Evolutionary conservation across 2,329 filamentous ascomycete species (phyloP).

Genomic region (Fusarium anguioides): DNA sequence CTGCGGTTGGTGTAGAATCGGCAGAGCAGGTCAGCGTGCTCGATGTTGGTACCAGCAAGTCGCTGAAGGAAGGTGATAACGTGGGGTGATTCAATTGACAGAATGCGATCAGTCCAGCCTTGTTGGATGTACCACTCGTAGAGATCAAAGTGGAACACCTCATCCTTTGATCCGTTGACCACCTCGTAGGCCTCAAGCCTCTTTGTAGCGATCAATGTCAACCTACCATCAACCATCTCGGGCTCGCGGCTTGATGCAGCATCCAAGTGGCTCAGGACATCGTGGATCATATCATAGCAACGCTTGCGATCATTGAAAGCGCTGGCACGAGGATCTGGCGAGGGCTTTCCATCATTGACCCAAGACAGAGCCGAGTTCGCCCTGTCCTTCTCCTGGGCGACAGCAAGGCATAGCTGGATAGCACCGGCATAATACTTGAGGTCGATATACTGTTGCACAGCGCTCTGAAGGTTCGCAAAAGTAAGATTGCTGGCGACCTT

Average conservation of each 20-base stretch:
- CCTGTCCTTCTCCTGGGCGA: conserved; percentile 86
- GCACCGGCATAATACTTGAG: conserved; percentile 94
- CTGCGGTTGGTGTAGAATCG: conserved; percentile 88
- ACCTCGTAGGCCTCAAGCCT: conserved; percentile 89
- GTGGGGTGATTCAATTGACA: conserved; percentile 85
- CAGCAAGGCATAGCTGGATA: conserved; percentile 85
- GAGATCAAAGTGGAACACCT: conserved; percentile 95
- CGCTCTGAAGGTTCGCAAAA: conserved; percentile 80
- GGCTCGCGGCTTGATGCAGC: conserved; percentile 74
- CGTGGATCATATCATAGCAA: conserved; percentile 90
- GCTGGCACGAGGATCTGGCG: conserved; percentile 73
- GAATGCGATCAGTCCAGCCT: conserved; percentile 85
- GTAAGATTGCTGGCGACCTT: conserved; percentile 87
- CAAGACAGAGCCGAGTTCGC: conserved; percentile 87
- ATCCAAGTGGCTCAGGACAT: conserved; percentile 83
- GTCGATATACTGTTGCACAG: conserved; percentile 80
- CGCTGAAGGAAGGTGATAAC: conserved; percentile 87
- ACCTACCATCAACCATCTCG: conserved; percentile 80
- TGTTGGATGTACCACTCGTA: conserved; percentile 97
- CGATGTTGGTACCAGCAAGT: conserved; percentile 75
- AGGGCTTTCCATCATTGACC: conserved; percentile 84
- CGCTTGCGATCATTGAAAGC: conserved; percentile 77
- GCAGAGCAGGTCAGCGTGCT: conserved; percentile 91
- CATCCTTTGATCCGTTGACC: conserved; percentile 87
- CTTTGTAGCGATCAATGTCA: conserved; percentile 80